Conservation (phyloP, 495 filamentous ascomycete genomes). For the Bathelium albidoporum region DNA sequence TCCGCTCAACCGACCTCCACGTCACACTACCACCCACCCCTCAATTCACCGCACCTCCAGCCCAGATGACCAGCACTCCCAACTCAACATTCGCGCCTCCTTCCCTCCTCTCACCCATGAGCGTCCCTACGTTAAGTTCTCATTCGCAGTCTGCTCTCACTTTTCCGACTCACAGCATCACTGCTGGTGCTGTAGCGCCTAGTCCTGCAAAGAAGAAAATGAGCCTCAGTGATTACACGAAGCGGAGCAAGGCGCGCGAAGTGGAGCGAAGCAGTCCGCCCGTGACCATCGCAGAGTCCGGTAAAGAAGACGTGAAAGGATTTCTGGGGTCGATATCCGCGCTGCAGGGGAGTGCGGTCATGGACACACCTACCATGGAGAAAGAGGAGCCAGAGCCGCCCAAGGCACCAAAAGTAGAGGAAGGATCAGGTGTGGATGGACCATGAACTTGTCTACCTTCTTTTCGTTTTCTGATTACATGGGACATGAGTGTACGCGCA, state of each 20-base stretch:
- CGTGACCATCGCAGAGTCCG: neutral
- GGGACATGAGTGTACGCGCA: neutral
- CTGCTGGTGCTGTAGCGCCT: slow-evolving; percentile 37
- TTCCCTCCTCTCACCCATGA: neutral
- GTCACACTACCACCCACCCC: slow-evolving; percentile 18
- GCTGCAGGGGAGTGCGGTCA: neutral
- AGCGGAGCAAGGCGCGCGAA: slow-evolving; percentile 32
- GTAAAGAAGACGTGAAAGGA: neutral
- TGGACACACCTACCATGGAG: neutral
- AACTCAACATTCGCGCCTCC: neutral
- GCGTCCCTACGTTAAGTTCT: neutral
- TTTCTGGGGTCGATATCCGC: neutral
- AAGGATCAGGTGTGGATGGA: neutral
- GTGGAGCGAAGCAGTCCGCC: neutral
- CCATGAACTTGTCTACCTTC: neutral
- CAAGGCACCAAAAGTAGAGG: neutral
- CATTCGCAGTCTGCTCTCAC: neutral
- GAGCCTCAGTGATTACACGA: slow-evolving; percentile 63
- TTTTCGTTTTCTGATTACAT: neutral
- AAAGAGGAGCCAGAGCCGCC: neutral
- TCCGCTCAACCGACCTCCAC: slow-evolving; percentile 13
- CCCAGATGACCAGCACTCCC: slow-evolving; percentile 2
- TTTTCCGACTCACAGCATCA: slow-evolving; percentile 17
- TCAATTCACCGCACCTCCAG: slow-evolving; percentile 27
- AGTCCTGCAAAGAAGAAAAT: slow-evolving; percentile 61